These are phyloP conservation scores for Coemansia reversa DNA, from an alignment of 192 early-diverging fungal species.

Conservation along the genomic window DNA sequence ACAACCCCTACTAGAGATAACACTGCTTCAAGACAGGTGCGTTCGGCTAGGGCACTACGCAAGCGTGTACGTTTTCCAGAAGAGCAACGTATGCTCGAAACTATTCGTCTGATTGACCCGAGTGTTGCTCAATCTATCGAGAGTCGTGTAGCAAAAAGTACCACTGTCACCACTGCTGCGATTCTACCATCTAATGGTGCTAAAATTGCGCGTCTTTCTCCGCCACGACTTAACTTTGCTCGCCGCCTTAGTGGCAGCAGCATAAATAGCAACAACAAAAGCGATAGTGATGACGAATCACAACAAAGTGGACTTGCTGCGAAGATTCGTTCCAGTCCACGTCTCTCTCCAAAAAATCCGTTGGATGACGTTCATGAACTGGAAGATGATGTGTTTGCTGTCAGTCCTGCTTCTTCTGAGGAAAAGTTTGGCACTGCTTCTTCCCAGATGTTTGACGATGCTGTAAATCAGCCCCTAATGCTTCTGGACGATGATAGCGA, in stretches of 20 bases:
- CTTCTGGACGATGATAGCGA: background rate
- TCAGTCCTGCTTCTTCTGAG: background rate
- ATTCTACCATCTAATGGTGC: background rate
- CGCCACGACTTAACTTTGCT: background rate
- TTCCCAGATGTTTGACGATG: slow-evolving; percentile 14
- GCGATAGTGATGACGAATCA: background rate
- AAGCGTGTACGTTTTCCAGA: slow-evolving; percentile 53
- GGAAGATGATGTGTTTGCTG: slow-evolving; percentile 11
- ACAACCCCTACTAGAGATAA: no score
- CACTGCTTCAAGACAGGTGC: slow-evolving; percentile 1
- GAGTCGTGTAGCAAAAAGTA: slow-evolving; percentile 6
- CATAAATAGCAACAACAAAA: background rate
- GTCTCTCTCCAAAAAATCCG: slow-evolving; percentile 3
- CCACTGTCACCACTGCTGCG: background rate
- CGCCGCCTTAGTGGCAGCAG: background rate
- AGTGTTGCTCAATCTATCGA: slow-evolving; percentile 31
- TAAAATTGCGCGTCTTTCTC: background rate
- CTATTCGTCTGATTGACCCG: slow-evolving; percentile 48
- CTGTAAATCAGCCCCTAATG: background rate
- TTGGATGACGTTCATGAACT: background rate
- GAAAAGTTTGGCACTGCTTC: slow-evolving; percentile 19
- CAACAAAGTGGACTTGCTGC: background rate
- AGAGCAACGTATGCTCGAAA: slow-evolving; percentile 45
- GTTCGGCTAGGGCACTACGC: slow-evolving; percentile 11
- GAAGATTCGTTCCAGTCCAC: slow-evolving; percentile 14